Evolutionary conservation across 176 grass and related monocot genomes (phyloP), one percentile per base, ranked within the genome.

Genomic region (Carex parvula): DNA sequence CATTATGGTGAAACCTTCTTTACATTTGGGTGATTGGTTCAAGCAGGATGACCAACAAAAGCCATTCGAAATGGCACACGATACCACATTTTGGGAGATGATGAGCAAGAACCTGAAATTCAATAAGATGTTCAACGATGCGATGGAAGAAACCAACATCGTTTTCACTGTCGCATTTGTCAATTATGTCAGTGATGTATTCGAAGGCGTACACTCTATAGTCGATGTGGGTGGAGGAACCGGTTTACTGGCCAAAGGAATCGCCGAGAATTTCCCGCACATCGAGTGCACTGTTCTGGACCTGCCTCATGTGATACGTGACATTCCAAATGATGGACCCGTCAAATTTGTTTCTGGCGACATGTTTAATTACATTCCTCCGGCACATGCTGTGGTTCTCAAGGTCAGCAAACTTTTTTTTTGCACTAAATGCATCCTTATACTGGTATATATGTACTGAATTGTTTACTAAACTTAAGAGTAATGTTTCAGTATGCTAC

Each of bases 301-400:
- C 20, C 70, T 87, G 22, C 85, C 79, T 6, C 92, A 89, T 70
- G 84, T 89, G 39, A 59, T 84, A 14, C 76, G 16, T 1, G 32
- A 59, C 62, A 79, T 84, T 79, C 74, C 74, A 32, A 79, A 67
- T 2, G 83, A 75, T 52, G 89, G 71, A 14, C 24, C 64, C 22
- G 63, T 94, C 46, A 83, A 80, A 64, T 91, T 94, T 79, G 70
- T 91, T 29, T 80, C 85, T 8, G 87, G 87, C 29, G 70, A 94
- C 77, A 55, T 79, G 24, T 79, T 58, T 79, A 79, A 8, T 13
- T 79, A 57, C 26, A 16, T 79, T 79, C 74, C 74, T 29, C 74
- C 21, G 15, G 74, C 74, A 26, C 29, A 79, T 6, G 50, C 10
- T 79, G 22, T 79, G 29, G 16, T 79, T 16, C 74, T 79, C 30